Base-by-base conservation (phyloP, 2,329 filamentous ascomycete genomes). In the Nigrospora osmanthi region DNA sequence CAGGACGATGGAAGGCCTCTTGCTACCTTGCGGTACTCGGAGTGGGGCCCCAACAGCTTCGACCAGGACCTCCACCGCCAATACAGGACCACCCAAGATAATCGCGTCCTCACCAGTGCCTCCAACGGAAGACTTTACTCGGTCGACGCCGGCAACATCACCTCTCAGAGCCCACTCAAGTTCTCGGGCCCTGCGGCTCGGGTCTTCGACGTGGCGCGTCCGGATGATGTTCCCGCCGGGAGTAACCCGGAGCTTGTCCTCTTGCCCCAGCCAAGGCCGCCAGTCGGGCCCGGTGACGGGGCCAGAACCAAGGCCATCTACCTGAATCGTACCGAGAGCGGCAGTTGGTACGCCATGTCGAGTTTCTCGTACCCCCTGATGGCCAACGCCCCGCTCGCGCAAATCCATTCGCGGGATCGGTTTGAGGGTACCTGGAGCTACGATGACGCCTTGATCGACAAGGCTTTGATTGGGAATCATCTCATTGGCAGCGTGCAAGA, bases 321-420 rank as follows among this genome's bases (percentile, higher is more conserved):
- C 58, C 75, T 97, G 47, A 95, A 96, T 60, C 85, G 84, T 53
- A 96, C 90, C 2, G 80, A 86, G 45, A 71, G 74, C n/a, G 91
- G 90, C 30, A 86, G 87, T 49, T 97, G 91, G 89, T 98, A 91
- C 63, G 93, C 90, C 31, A 76, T 97, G 66, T 96, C 91, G 1
- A 91, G 94, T 47, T 76, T 74, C 35, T 81, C 81, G 10, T 97
- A 96, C 55, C 93, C 93, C 4, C 75, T 91, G 11, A 88, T 95
- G 28, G 84, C 90, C 17, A 80, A 88, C 43, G 83, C 75, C 0
- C 73, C 75, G 0, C 51, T 59, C 3, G 78, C 69, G 17, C 67
- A 64, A 50, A 68, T 72, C 37, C 68, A 68, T 52, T 64, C 56
- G 12, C 58, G 63, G 9, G 69, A 69, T 28, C 67, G 78, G n/a